Base-by-base conservation (phyloP, 176 grass and related monocot species). In the Aechmea fasciata region DNA sequence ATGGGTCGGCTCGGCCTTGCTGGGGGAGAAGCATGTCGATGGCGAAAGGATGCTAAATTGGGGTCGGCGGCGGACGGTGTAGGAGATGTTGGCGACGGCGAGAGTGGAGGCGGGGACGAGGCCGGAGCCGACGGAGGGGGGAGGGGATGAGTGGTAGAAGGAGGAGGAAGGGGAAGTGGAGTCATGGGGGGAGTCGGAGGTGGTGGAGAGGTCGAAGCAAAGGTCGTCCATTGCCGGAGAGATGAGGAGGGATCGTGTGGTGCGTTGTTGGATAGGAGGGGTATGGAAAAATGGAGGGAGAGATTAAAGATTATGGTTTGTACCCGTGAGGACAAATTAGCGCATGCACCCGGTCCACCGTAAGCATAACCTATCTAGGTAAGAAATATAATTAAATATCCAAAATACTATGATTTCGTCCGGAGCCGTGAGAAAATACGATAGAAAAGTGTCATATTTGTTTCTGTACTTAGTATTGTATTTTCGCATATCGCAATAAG, bases 121-220 rank as follows among this genome's bases (percentile, higher is more conserved):
- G 29, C 3, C 51, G 1, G 61, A 28, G 9, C 47, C 19, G 7
- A 75, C 26, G 23, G 53, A 72, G 5, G 52, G 76, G 0, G 81
- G 83, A 10, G 85, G 81, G 1, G 92, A 91, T 3, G 78, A 77
- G 51, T 86, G 83, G 73, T 74, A 88, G 78, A 77, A 91, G 69
- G 91, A 96, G 65, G 81, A 84, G 64, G 88, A 91, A 10, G 80
- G 91, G 15, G 88, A 96, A 6, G 79, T 79, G 13, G 88, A 91
- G 51, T 77, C 80, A 19, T 67, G 85, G 11, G 91, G 87, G 65
- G 88, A 96, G 3, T 81, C 77, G 8, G 85, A 91, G 72, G 87
- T 77, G 14, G 80, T 62, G 23, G 83, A 85, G 47, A 96, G 74
- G 85, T 85, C 87, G 75, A 81, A 77, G 22, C 74, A 91, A 18